These are phyloP conservation scores for Trichoderma afroharzianum DNA, from an alignment of 2,329 filamentous ascomycete species.

Conservation along the genomic window DNA sequence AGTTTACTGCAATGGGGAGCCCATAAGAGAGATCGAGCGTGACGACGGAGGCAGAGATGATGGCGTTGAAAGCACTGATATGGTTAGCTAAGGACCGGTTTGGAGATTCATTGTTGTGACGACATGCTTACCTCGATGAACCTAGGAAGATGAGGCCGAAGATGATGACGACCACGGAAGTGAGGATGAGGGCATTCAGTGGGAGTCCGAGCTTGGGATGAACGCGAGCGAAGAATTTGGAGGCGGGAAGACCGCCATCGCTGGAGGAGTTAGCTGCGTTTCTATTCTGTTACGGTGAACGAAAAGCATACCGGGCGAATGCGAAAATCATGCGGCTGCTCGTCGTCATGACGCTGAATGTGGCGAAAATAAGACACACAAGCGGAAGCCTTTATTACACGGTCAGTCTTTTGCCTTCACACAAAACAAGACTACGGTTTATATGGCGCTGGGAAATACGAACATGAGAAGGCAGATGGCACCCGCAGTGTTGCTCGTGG, in stretches of 20 bases:
- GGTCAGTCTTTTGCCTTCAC: not conserved
- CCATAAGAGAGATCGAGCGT: slow-evolving; percentile 69
- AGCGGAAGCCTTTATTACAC: slow-evolving; percentile 43
- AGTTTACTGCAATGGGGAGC: slow-evolving; percentile 69
- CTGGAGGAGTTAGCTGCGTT: not conserved
- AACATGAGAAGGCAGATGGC: slow-evolving; percentile 64
- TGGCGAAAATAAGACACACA: slow-evolving; percentile 61
- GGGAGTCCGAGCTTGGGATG: slow-evolving; percentile 61
- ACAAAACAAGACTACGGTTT: not conserved
- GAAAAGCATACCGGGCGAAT: slow-evolving; percentile 48
- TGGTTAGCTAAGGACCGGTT: not conserved
- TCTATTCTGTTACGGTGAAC: too few species aligned
- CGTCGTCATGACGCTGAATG: slow-evolving; percentile 62
- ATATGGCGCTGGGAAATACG: not conserved
- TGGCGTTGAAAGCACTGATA: slow-evolving; percentile 62
- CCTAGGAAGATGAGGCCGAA: slow-evolving; percentile 70
- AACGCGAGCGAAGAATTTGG: slow-evolving; percentile 56
- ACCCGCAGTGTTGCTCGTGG: slow-evolving; percentile 58
- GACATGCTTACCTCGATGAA: slow-evolving; percentile 37
- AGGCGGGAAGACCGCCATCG: slow-evolving; percentile 64
- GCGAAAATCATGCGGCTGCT: slow-evolving; percentile 64
- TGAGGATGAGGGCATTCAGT: slow-evolving; percentile 62
- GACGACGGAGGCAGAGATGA: slow-evolving; percentile 68
- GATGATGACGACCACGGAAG: slow-evolving; percentile 57
- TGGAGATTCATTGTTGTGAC: too few species aligned